Percentiles rank a stretch among this genome's conserved stretches.
These are phyloP conservation scores for Aspergillus pseudonomiae DNA, from an alignment of 2,329 filamentous ascomycete species.

Conservation along the genomic window DNA sequence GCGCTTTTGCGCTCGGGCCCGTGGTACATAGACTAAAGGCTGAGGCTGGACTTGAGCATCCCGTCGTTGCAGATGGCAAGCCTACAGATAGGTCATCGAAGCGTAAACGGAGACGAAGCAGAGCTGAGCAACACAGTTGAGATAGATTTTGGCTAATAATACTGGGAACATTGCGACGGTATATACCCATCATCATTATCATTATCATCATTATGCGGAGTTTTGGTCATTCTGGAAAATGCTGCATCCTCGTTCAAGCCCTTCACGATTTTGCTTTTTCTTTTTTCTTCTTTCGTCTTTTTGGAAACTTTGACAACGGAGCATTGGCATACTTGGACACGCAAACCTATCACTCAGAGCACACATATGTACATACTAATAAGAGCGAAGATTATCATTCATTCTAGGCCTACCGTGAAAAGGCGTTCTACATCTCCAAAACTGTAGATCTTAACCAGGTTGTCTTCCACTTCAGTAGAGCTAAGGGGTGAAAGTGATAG, in stretches of 20 bases:
- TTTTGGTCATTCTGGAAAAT: constrained; percentile 2
- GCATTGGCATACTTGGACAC: neutral
- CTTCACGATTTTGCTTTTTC: neutral
- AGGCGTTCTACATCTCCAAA: neutral
- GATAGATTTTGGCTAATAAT: constrained; percentile 3
- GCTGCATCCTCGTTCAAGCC: neutral
- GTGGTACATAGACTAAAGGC: constrained; percentile 60
- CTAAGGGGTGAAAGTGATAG: neutral
- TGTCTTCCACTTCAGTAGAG: neutral
- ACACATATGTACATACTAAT: neutral
- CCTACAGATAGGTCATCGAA: constrained; percentile 8
- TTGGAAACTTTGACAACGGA: neutral
- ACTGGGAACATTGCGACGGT: neutral
- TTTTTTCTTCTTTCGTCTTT: neutral
- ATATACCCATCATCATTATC: neutral
- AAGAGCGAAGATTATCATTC: neutral
- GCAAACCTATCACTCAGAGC: neutral
- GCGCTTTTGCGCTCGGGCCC: constrained; percentile 70
- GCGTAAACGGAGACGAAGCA: constrained; percentile 21
- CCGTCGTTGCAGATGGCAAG: constrained; percentile 10
- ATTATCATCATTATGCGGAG: neutral
- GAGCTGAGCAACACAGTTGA: constrained; percentile 12
- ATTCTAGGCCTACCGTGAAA: neutral
- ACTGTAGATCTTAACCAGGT: neutral
- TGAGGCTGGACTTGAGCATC: constrained; percentile 42